These are phyloP conservation scores for Cystobasidium ongulense DNA, from an alignment of 768 basidiomycete genomes.

Conservation along the genomic window DNA sequence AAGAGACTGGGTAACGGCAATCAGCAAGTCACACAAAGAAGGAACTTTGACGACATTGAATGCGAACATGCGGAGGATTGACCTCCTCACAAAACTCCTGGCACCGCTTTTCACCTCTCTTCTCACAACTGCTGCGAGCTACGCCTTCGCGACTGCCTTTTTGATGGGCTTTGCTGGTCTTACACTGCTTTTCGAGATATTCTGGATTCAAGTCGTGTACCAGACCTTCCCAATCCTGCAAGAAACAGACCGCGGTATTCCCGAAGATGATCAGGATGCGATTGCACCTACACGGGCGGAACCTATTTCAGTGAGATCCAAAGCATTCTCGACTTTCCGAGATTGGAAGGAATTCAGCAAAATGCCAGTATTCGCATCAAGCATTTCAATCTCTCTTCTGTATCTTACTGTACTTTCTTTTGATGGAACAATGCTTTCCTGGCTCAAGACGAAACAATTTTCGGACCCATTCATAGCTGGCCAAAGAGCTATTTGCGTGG, in stretches of 20 bases:
- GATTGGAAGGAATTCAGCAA: conserved; percentile 49
- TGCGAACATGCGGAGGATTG: conserved; percentile 45
- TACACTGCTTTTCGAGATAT: conserved; percentile 49
- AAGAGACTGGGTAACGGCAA: conserved; percentile 52
- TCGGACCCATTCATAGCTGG: conserved; percentile 52
- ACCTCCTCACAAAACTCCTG: conserved; percentile 52
- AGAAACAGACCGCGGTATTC: neutral
- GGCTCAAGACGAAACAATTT: conserved; percentile 51
- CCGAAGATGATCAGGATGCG: neutral
- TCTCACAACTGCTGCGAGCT: conserved; percentile 47
- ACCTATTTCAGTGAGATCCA: neutral
- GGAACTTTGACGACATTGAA: conserved; percentile 48
- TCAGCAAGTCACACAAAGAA: conserved; percentile 40
- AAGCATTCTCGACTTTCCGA: neutral
- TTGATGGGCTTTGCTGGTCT: conserved; percentile 46
- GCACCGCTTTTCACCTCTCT: conserved; percentile 53
- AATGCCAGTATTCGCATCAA: conserved; percentile 49
- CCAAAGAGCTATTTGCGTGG: conserved; percentile 51
- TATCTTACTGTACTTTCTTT: conserved; percentile 52
- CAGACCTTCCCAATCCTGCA: neutral
- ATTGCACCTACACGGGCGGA: neutral
- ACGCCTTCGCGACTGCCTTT: conserved; percentile 39
- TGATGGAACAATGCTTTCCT: conserved; percentile 54
- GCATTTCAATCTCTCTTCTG: conserved; percentile 49
- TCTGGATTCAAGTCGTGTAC: conserved; percentile 40